Conservation (phyloP, 75 land plant genomes). For the Ceratopteris richardii region DNA sequence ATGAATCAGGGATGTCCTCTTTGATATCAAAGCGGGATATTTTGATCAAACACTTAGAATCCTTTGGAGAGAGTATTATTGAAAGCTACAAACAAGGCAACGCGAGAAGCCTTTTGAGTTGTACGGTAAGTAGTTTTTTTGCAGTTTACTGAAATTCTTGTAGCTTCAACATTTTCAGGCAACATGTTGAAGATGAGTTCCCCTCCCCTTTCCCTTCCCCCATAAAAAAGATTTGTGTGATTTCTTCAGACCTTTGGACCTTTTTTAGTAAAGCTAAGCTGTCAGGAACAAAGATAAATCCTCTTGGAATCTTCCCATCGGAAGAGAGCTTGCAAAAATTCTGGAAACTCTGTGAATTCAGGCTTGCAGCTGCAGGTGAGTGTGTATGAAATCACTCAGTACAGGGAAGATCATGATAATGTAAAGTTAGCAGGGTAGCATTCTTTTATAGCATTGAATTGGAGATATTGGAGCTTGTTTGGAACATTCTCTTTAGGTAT, state of each 20-base stretch:
- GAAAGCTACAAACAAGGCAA: conserved; percentile 28
- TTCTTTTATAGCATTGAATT: no score
- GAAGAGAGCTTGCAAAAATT: conserved; percentile 44
- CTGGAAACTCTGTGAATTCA: conserved; percentile 77
- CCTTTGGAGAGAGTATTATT: conserved; percentile 23
- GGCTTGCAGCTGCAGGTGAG: conserved; percentile 62
- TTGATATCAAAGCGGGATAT: conserved; percentile 44
- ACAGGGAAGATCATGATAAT: no score
- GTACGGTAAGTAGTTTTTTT: not conserved
- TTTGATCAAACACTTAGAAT: conserved; percentile 50
- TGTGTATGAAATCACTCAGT: no score
- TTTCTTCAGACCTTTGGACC: conserved; percentile 74
- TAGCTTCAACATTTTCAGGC: not conserved
- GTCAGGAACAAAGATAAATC: conserved; percentile 51
- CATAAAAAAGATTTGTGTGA: conserved; percentile 47
- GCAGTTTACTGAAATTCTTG: no score
- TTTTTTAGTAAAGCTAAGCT: conserved; percentile 60
- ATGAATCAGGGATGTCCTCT: conserved; percentile 40
- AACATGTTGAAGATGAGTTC: not conserved
- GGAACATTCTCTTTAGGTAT: no score
- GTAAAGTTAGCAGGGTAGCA: no score
- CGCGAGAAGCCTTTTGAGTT: conserved; percentile 9
- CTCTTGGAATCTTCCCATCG: conserved; percentile 63
- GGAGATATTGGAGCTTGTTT: no score
- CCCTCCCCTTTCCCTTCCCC: not conserved